Conservation (phyloP, 345 rosid species). For the Alliaria petiolata region DNA sequence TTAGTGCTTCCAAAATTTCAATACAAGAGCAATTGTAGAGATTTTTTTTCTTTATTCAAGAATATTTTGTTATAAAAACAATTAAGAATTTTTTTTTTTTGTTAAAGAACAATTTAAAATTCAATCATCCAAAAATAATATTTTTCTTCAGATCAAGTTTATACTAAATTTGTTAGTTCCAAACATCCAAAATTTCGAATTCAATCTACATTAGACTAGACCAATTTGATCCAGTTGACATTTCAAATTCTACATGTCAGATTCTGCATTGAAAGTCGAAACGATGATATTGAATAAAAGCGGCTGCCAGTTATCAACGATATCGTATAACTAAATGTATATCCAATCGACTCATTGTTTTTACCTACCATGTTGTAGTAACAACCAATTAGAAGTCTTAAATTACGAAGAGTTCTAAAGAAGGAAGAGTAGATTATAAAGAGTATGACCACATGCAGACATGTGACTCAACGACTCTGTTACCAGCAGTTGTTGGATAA, state of each 20-base stretch:
- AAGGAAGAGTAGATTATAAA: conserved; percentile 4
- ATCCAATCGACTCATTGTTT: neutral
- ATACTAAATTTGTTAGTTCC: no score
- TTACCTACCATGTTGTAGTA: conserved; percentile 4
- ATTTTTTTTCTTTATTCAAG: no score
- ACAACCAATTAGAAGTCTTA: conserved; percentile 9
- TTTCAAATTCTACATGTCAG: no score
- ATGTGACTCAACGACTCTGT: conserved; percentile 24
- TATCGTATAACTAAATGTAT: neutral
- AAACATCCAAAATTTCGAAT: no score
- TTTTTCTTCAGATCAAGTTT: no score
- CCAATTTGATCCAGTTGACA: neutral
- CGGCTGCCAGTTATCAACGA: neutral
- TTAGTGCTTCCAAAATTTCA: no score
- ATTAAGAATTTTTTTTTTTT: no score
- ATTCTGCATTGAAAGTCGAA: no score
- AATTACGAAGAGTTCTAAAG: conserved; percentile 4
- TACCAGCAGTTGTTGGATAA: conserved; percentile 19
- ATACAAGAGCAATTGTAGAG: no score
- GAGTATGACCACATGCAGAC: conserved; percentile 24
- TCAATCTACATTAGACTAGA: neutral
- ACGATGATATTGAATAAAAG: neutral
- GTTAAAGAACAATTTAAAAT: no score
- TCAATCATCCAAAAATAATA: no score
- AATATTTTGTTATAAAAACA: no score